Percentiles rank a stretch among this genome's conserved stretches.
Evolutionary conservation across 129 eudicot genomes (phyloP).

Genomic region (Sambucus nigra): DNA sequence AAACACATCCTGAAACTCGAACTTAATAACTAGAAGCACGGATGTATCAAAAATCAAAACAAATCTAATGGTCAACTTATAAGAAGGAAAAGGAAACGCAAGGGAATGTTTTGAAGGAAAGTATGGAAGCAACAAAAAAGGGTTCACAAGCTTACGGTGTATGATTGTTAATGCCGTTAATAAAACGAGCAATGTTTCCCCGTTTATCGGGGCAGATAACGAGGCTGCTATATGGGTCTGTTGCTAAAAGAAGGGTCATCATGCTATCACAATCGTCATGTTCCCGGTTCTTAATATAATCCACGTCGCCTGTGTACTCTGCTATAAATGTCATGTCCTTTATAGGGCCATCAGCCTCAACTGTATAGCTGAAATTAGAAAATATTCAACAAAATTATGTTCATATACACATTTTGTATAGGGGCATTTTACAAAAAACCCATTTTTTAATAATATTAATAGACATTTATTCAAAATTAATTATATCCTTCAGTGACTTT

Average conservation of each 20-base stretch:
- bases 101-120: neutral
- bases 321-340: slow-evolving; percentile 59
- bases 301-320: slow-evolving; percentile 88
- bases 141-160: slow-evolving; percentile 40
- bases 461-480: too few relatives aligned
- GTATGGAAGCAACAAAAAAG: neutral
- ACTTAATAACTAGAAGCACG: too few relatives aligned
- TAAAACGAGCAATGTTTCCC: slow-evolving; percentile 68
- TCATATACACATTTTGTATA: too few relatives aligned
- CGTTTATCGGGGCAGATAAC: slow-evolving; percentile 72
- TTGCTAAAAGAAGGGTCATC: slow-evolving; percentile 77
- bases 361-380: slow-evolving; percentile 44
- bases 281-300: slow-evolving; percentile 68
- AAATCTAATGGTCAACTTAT: neutral
- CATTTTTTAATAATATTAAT: too few relatives aligned
- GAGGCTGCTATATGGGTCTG: slow-evolving; percentile 44
- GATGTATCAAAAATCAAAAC: too few relatives aligned
- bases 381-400: slow-evolving; percentile 4
- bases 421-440: too few relatives aligned
- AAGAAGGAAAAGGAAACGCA: neutral
- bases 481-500: too few relatives aligned
- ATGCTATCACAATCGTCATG: slow-evolving; percentile 63
- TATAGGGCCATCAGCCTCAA: slow-evolving; percentile 63
- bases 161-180: slow-evolving; percentile 72
- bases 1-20: neutral